phyloP scores from a whole-genome alignment of 2,329 filamentous ascomycete genomes.

The Trichophyton simii region DNA sequence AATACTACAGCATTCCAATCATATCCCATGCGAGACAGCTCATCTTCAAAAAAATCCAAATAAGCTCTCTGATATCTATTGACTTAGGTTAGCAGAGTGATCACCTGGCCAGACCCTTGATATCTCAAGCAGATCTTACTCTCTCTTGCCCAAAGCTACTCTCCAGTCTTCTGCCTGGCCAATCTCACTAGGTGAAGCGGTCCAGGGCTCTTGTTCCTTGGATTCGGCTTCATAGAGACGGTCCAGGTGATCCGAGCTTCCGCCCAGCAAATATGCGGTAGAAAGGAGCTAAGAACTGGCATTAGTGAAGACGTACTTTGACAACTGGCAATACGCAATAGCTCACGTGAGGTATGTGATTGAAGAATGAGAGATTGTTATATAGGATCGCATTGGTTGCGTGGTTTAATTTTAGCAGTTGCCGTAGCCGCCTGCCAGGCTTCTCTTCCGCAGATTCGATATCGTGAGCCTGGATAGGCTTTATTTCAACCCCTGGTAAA shows the following conservation, averaged over 20 bases:
- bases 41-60: slow-evolving; percentile 91
- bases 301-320: background rate
- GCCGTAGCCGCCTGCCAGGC: slow-evolving; percentile 70
- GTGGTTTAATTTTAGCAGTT: slow-evolving; percentile 84
- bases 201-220: slow-evolving; percentile 64
- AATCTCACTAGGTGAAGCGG: slow-evolving; percentile 72
- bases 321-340: background rate
- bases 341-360: slow-evolving; percentile 63
- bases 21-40: slow-evolving; percentile 63
- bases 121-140: slow-evolving; percentile 32
- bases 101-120: background rate
- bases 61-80: slow-evolving; percentile 71
- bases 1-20: slow-evolving; percentile 69
- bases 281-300: slow-evolving; percentile 48
- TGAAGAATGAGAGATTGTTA: slow-evolving; percentile 61
- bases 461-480: slow-evolving; percentile 60
- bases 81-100: background rate
- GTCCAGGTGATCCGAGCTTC: slow-evolving; percentile 58
- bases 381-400: slow-evolving; percentile 76
- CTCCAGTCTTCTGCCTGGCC: slow-evolving; percentile 66
- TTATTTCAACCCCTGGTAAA: slow-evolving; percentile 35
- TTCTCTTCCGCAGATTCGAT: slow-evolving; percentile 72
- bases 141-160: slow-evolving; percentile 63
- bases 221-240: slow-evolving; percentile 68
- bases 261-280: slow-evolving; percentile 77